These are phyloP conservation scores for Candolleomyces aberdarensis DNA, from an alignment of 768 basidiomycete species.

Conservation along the genomic window DNA sequence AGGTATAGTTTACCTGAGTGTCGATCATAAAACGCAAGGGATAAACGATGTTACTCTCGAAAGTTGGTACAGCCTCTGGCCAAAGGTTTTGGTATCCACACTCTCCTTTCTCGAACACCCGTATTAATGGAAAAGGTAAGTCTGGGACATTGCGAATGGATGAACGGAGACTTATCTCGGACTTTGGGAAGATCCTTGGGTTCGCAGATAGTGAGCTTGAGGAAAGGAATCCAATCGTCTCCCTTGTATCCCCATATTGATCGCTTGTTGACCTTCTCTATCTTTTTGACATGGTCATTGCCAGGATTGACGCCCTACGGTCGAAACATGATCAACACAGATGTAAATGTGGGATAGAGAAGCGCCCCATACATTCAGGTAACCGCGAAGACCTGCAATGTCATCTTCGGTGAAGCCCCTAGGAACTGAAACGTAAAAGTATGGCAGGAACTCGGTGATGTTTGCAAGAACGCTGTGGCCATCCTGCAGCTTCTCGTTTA, in stretches of 20 bases:
- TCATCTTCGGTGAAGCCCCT: constrained; percentile 76
- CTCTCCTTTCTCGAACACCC: constrained; percentile 73
- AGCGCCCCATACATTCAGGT: constrained; percentile 55
- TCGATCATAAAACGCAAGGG: constrained; percentile 97
- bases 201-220: constrained; percentile 78
- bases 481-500: constrained; percentile 36
- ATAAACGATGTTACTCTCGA: constrained; percentile 92
- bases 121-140: constrained; percentile 33
- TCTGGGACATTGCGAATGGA: background rate
- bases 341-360: background rate
- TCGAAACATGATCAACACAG: background rate
- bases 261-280: constrained; percentile 62
- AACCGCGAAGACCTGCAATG: constrained; percentile 55
- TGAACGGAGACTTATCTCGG: constrained; percentile 67
- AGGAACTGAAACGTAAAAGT: constrained; percentile 90
- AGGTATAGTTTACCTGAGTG: constrained; percentile 56
- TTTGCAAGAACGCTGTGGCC: constrained; percentile 89
- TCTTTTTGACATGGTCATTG: constrained; percentile 29
- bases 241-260: constrained; percentile 89
- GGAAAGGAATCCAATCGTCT: constrained; percentile 73
- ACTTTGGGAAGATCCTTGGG: constrained; percentile 81
- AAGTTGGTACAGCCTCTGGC: constrained; percentile 53
- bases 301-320: constrained; percentile 1
- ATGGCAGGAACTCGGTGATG: constrained; percentile 81
- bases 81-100: constrained; percentile 63